These are phyloP conservation scores for Omphalotus guepiniiformis DNA, from an alignment of 768 basidiomycete genomes.

Conservation along the genomic window DNA sequence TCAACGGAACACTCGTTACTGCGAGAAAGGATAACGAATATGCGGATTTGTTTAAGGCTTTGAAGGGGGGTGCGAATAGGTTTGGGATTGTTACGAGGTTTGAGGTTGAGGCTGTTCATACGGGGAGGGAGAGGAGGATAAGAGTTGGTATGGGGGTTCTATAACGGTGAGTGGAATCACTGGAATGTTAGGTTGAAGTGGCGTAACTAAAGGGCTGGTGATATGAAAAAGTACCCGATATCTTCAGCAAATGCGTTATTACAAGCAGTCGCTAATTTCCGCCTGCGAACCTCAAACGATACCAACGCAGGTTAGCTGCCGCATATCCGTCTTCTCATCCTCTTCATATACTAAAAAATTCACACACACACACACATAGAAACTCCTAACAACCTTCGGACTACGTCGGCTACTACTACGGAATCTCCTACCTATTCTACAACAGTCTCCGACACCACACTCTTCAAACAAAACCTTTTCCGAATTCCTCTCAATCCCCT, in stretches of 20 bases:
- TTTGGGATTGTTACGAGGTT: conserved; percentile 44
- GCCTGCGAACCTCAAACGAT: conserved; percentile 31
- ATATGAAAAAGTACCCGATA: conserved; percentile 27
- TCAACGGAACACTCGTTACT: conserved; percentile 35
- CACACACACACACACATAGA: not conserved
- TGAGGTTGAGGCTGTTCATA: conserved; percentile 34
- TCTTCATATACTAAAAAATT: not conserved
- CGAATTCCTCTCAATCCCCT: conserved; percentile 35
- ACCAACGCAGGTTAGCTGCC: conserved; percentile 33
- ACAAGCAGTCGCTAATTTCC: conserved; percentile 32
- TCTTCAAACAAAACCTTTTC: conserved; percentile 24
- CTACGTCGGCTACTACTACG: not conserved
- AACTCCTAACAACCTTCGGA: not conserved
- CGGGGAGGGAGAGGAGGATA: conserved; percentile 33
- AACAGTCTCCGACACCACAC: conserved; percentile 25
- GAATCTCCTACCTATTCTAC: conserved; percentile 26
- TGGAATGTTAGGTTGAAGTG: not conserved
- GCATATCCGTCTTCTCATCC: not conserved
- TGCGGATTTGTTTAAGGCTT: conserved; percentile 38
- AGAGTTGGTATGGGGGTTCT: conserved; percentile 35
- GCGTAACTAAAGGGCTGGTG: not conserved
- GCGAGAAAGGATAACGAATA: conserved; percentile 36
- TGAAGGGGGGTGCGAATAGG: conserved; percentile 41
- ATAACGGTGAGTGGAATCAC: conserved; percentile 27
- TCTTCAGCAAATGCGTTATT: conserved; percentile 34